Evolutionary conservation across 73 alveolate genomes (phyloP).

Genomic region (Durusdinium trenchii): DNA sequence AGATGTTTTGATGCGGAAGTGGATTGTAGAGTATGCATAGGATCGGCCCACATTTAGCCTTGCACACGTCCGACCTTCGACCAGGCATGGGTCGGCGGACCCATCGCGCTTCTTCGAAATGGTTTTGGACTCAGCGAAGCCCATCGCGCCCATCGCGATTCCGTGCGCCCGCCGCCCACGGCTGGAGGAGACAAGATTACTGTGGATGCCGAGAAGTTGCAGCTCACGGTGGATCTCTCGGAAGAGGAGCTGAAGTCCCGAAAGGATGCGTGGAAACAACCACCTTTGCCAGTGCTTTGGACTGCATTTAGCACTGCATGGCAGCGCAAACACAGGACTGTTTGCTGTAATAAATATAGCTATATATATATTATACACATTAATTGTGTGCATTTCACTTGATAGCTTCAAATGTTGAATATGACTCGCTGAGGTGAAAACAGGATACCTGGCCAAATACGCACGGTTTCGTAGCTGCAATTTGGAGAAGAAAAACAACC

Average conservation of each 20-base stretch:
- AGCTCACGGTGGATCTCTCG: slow-evolving; percentile 70
- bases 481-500: background rate
- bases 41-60: too few species aligned
- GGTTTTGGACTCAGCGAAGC: background rate
- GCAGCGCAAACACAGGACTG: too few species aligned
- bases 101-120: slow-evolving; percentile 64
- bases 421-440: slow-evolving; percentile 35
- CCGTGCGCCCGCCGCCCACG: background rate
- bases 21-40: too few species aligned
- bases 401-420: too few species aligned
- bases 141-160: background rate
- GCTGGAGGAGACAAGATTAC: slow-evolving; percentile 74
- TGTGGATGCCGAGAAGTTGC: slow-evolving; percentile 78
- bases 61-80: too few species aligned
- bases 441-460: slow-evolving; percentile 81
- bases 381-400: background rate
- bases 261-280: slow-evolving; percentile 58
- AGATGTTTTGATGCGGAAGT: too few species aligned
- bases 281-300: slow-evolving; percentile 49
- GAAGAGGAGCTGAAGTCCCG: slow-evolving; percentile 49
- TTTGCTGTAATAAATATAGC: too few species aligned
- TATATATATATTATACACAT: too few species aligned
- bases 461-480: slow-evolving; percentile 51
- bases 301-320: too few species aligned
- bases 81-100: slow-evolving; percentile 86